Conservation (phyloP, 2,329 filamentous ascomycete genomes). For the Diaporthe citriasiana region DNA sequence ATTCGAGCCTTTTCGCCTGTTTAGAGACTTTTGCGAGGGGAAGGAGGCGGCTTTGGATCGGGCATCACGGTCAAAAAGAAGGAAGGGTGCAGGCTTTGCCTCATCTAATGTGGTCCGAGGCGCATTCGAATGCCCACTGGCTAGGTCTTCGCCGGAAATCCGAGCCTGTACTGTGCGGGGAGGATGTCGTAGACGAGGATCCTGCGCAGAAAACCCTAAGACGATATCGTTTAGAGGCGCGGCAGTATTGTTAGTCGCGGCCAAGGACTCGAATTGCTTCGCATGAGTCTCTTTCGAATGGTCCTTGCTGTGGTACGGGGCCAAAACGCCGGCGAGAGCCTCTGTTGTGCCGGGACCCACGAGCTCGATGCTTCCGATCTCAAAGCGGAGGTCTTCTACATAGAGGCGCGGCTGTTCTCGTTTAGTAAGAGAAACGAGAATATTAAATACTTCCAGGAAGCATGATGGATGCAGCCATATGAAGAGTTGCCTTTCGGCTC, state of each 20-base stretch:
- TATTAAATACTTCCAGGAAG: conserved; percentile 77
- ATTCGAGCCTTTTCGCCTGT: conserved; percentile 77
- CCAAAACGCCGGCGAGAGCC: conserved; percentile 78
- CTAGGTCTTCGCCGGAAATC: conserved; percentile 38
- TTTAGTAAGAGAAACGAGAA: conserved; percentile 70
- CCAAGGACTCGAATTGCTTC: conserved; percentile 65
- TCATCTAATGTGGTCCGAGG: conserved; percentile 50
- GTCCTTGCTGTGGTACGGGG: conserved; percentile 59
- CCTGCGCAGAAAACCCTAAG: conserved; percentile 79
- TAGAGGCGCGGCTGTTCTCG: conserved; percentile 73
- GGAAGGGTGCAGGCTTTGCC: conserved; percentile 51
- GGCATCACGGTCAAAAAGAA: conserved; percentile 77
- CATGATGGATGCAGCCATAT: conserved; percentile 87
- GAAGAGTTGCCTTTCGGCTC: conserved; percentile 64
- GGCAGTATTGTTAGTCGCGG: conserved; percentile 75
- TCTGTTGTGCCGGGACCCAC: conserved; percentile 83
- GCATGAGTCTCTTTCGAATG: conserved; percentile 58
- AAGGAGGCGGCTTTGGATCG: conserved; percentile 76
- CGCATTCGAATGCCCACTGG: background rate
- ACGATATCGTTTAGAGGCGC: conserved; percentile 78
- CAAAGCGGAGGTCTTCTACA: conserved; percentile 78
- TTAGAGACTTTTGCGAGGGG: conserved; percentile 84
- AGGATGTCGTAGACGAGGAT: conserved; percentile 86
- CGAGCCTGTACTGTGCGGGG: conserved; percentile 68
- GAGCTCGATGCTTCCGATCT: conserved; percentile 72